These are phyloP conservation scores for Luzula sylvatica DNA, from an alignment of 176 grass and related monocot genomes.

Conservation along the genomic window DNA sequence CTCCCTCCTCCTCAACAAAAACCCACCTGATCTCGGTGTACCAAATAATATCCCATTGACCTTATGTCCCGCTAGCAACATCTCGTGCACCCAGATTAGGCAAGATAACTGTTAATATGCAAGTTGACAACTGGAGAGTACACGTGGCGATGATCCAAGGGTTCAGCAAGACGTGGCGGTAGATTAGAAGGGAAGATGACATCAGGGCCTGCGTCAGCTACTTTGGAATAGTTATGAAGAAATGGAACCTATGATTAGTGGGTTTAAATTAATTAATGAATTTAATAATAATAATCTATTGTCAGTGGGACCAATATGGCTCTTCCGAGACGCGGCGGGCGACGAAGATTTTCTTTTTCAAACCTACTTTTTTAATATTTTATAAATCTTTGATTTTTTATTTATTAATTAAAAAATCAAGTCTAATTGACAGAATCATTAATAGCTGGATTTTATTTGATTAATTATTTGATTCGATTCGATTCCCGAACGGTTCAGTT, in stretches of 20 bases:
- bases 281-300: background rate
- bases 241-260: background rate
- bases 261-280: background rate
- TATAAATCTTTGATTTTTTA: background rate
- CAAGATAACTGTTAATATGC: background rate
- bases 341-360: slow-evolving; percentile 11
- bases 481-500: no score
- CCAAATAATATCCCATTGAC: background rate
- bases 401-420: background rate
- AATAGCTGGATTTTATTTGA: no score
- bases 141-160: slow-evolving; percentile 12
- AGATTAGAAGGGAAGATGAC: background rate
- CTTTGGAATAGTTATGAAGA: slow-evolving; percentile 12
- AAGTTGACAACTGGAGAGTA: background rate
- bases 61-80: background rate
- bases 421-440: background rate
- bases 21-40: background rate
- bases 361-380: slow-evolving; percentile 9
- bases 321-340: slow-evolving; percentile 17
- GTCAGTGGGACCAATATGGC: background rate
- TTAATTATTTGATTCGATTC: no score
- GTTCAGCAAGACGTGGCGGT: background rate
- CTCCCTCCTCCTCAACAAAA: background rate
- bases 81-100: background rate
- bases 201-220: slow-evolving; percentile 50